phyloP scores from a whole-genome alignment of 768 basidiomycete genomes.

The Gymnopilus dilepis region DNA sequence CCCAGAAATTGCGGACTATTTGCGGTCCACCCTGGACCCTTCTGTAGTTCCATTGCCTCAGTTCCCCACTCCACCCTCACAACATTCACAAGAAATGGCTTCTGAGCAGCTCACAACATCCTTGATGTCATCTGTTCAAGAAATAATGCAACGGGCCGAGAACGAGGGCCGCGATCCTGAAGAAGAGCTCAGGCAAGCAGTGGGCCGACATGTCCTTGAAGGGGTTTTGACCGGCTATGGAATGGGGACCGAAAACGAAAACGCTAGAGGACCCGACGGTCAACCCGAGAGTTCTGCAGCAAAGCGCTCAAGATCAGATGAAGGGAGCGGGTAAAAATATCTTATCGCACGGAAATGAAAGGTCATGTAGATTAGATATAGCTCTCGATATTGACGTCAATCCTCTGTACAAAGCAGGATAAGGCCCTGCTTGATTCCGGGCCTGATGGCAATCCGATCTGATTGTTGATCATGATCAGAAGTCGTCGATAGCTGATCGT shows the following conservation, averaged over 20 bases:
- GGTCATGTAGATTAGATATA: slow-evolving; percentile 3
- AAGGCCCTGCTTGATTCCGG: slow-evolving; percentile 16
- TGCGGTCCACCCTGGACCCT: slow-evolving; percentile 47
- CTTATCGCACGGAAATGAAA: slow-evolving; percentile 5
- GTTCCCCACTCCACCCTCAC: slow-evolving; percentile 48
- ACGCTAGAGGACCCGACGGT: slow-evolving; percentile 19
- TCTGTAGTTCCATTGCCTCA: slow-evolving; percentile 24
- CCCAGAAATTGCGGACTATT: slow-evolving; percentile 65
- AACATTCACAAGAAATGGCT: slow-evolving; percentile 68
- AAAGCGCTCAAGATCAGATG: slow-evolving; percentile 41
- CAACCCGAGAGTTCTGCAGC: slow-evolving; percentile 35
- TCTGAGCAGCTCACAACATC: slow-evolving; percentile 73
- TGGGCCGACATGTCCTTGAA: slow-evolving; percentile 68
- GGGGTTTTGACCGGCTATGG: slow-evolving; percentile 68
- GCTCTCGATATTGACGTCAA: slow-evolving; percentile 16
- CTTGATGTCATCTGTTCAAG: slow-evolving; percentile 68
- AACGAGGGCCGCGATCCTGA: slow-evolving; percentile 72
- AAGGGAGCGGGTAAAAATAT: slow-evolving; percentile 20
- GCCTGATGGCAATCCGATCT: slow-evolving; percentile 29
- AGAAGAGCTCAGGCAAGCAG: slow-evolving; percentile 64
- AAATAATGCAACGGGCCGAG: slow-evolving; percentile 61
- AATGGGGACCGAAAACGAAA: slow-evolving; percentile 37
- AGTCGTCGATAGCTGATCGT: slow-evolving; percentile 33
- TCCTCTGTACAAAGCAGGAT: background rate
- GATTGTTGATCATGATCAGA: slow-evolving; percentile 41